phyloP scores from a whole-genome alignment of 345 rosid species.

The Trapa incisa region DNA sequence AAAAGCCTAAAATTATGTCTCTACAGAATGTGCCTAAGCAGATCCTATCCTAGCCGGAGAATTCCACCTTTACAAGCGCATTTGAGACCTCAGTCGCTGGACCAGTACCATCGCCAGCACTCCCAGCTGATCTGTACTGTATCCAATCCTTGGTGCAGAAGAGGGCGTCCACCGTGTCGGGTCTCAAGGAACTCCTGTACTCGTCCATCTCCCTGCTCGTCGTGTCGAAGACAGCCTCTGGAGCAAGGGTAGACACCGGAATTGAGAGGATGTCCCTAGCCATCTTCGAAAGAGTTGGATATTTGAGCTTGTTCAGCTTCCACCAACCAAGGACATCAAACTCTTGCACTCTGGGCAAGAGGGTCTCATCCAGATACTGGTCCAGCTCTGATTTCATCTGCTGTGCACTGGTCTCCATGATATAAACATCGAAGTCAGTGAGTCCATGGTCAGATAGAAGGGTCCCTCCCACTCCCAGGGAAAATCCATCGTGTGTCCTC shows the following conservation, averaged over 20 bases:
- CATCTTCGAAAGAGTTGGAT: conserved; percentile 77
- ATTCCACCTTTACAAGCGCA: conserved; percentile 47
- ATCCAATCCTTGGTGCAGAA: conserved; percentile 88
- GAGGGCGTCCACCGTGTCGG: conserved; percentile 82
- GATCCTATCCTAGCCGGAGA: conserved; percentile 13
- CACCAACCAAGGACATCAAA: conserved; percentile 85
- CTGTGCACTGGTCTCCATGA: conserved; percentile 63
- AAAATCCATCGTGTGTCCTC: conserved; percentile 23
- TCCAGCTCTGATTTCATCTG: conserved; percentile 76
- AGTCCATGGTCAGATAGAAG: conserved; percentile 48
- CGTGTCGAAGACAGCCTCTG: conserved; percentile 48
- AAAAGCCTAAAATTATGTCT: neutral
- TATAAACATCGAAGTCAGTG: conserved; percentile 67
- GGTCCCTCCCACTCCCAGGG: conserved; percentile 23
- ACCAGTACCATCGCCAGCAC: neutral
- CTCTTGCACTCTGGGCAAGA: conserved; percentile 64
- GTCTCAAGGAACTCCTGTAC: conserved; percentile 61
- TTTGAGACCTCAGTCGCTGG: conserved; percentile 13
- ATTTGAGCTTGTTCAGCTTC: conserved; percentile 75
- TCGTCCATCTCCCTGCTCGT: conserved; percentile 45
- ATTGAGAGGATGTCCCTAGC: conserved; percentile 67
- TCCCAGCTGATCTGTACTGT: conserved; percentile 23
- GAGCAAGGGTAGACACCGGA: conserved; percentile 45
- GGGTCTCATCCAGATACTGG: conserved; percentile 72
- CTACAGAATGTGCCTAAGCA: neutral